A percentile compares a stretch with the other conserved stretches of the same genome.
phyloP scores from a whole-genome alignment of 805 yeast genomes.

The Nematodospora valgi region DNA sequence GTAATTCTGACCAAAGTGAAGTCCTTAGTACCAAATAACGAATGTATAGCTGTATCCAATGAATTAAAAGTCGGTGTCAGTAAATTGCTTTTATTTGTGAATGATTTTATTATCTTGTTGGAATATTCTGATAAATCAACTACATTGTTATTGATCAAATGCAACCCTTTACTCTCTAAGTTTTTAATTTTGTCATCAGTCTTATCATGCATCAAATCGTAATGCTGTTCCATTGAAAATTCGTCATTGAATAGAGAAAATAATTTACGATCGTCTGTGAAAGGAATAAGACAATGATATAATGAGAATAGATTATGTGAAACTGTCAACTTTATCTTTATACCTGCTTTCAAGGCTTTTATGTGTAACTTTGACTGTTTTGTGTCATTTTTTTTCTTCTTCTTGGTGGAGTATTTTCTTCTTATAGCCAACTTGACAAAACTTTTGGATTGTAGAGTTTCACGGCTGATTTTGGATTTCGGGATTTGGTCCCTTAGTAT shows the following conservation, averaged over 20 bases:
- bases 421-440: constrained; percentile 32
- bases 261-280: constrained; percentile 22
- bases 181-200: constrained; percentile 6
- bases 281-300: constrained; percentile 41
- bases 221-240: constrained; percentile 3
- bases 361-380: constrained; percentile 30
- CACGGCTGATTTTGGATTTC: constrained; percentile 1
- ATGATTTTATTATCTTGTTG: constrained; percentile 33
- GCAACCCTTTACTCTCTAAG: constrained; percentile 24
- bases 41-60: constrained; percentile 44
- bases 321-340: constrained; percentile 46
- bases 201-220: constrained; percentile 6
- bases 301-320: constrained; percentile 43
- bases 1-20: constrained; percentile 51
- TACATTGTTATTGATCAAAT: constrained; percentile 36
- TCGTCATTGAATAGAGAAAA: constrained; percentile 11
- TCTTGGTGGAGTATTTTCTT: constrained; percentile 24
- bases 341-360: constrained; percentile 49
- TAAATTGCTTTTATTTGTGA: constrained; percentile 8
- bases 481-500: constrained; percentile 6
- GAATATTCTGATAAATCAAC: constrained; percentile 36
- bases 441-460: constrained; percentile 7
- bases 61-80: constrained; percentile 34
- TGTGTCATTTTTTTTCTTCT: constrained; percentile 10
- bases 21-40: constrained; percentile 38